phyloP scores from a whole-genome alignment of 768 basidiomycete species.

The Kwoniella europaea region DNA sequence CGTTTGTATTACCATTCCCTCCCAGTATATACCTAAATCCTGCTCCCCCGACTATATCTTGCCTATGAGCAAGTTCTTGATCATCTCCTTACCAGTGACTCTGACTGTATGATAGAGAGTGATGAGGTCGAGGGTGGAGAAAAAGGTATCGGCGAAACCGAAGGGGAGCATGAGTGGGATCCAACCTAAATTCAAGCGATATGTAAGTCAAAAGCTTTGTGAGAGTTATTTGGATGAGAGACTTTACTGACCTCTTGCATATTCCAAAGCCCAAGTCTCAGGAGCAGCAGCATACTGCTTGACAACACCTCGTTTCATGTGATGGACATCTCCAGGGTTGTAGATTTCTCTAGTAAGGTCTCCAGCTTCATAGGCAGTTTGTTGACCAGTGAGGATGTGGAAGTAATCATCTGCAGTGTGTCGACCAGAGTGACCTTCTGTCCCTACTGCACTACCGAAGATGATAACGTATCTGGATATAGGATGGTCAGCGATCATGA shows the following conservation, averaged over 20 bases:
- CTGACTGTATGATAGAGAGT: constrained; percentile 78
- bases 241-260: constrained; percentile 74
- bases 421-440: constrained; percentile 91
- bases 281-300: constrained; percentile 99
- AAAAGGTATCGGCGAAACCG: constrained; percentile 80
- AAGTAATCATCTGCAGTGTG: constrained; percentile 99
- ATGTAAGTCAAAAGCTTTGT: background rate
- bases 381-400: constrained; percentile 89
- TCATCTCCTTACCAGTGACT: constrained; percentile 82
- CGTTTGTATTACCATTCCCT: background rate
- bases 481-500: background rate
- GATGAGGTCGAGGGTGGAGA: constrained; percentile 85
- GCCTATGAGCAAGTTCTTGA: constrained; percentile 76
- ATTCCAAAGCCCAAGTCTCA: constrained; percentile 94
- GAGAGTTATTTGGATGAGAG: background rate
- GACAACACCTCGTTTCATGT: constrained; percentile 76
- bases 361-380: constrained; percentile 89
- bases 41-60: constrained; percentile 69
- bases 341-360: constrained; percentile 83
- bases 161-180: constrained; percentile 96
- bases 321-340: constrained; percentile 79
- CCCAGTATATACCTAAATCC: background rate
- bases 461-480: constrained; percentile 61
- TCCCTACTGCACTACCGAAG: constrained; percentile 94
- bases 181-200: constrained; percentile 69